A percentile compares a stretch with the other conserved stretches of the same genome.
Evolutionary conservation across 2,329 filamentous ascomycete species (phyloP).

Genomic region (Pseudomassariella vexata): DNA sequence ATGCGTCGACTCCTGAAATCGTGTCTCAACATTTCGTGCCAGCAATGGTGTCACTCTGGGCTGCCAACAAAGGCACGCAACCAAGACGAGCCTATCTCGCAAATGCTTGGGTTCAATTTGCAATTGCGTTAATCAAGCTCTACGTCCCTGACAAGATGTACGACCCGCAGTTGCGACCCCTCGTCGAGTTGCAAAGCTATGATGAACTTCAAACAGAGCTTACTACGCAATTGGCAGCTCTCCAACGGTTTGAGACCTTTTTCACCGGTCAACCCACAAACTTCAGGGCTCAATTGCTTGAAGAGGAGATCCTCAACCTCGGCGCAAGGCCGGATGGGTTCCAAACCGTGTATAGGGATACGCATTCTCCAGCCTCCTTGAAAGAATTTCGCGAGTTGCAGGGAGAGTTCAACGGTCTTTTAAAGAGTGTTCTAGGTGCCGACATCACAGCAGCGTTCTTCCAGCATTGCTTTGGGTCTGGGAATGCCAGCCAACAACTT

Average conservation of each 20-base stretch:
- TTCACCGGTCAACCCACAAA: conserved; percentile 66
- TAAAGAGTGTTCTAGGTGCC: conserved; percentile 55
- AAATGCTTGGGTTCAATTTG: conserved; percentile 70
- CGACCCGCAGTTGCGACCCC: conserved; percentile 66
- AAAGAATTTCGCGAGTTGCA: conserved; percentile 53
- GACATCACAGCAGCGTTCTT: conserved; percentile 34
- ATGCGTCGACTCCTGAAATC: too few species aligned
- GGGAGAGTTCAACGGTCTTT: conserved; percentile 73
- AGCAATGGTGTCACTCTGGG: conserved; percentile 37
- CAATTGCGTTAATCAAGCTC: conserved; percentile 66
- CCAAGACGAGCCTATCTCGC: conserved; percentile 32
- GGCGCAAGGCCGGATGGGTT: conserved; percentile 62
- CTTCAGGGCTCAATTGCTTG: conserved; percentile 57
- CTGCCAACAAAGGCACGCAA: conserved; percentile 20
- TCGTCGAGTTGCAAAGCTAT: conserved; percentile 58
- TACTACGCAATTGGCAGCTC: conserved; percentile 47
- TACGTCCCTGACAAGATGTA: conserved; percentile 84
- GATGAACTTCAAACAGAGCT: conserved; percentile 51
- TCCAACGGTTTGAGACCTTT: conserved; percentile 59
- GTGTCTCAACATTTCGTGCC: conserved; percentile 35
- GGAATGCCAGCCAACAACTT: conserved; percentile 35
- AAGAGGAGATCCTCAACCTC: conserved; percentile 56
- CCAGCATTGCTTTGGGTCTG: conserved; percentile 25
- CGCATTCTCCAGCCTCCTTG: conserved; percentile 56
- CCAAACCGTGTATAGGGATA: conserved; percentile 64